Evolutionary conservation across 2,329 filamentous ascomycete species (phyloP), one percentile per base, ranked within the genome.

Genomic region (Fusarium agapanthi): DNA sequence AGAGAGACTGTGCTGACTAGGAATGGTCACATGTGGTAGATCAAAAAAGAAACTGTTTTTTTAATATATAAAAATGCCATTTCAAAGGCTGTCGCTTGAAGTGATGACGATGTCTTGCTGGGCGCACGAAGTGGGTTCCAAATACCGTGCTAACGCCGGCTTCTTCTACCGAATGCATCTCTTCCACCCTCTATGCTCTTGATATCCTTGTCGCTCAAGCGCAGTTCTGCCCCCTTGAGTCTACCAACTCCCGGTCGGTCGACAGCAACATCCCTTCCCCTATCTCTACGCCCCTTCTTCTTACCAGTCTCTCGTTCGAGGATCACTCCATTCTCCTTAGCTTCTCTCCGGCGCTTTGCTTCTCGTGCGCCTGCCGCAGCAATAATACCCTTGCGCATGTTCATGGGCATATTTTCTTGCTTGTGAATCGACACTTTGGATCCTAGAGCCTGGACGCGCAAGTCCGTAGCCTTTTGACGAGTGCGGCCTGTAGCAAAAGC

Each of bases 381-480:
- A 22, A 85, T 84, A 67, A 98, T 98, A n/a, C 95, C 95, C 82
- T 93, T 94, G 66, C 95, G 89, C 79, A 95, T 92, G 45, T 90
- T 84, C 87, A 97, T 93, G 24, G 96, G 95, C 94, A 98, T 97
- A 76, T 92, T 95, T 65, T 91, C 88, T 82, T 97, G 95, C 63
- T 87, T 87, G 74, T 92, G 91, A 51, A 97, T 87, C 26, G 92
- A 94, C 12, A 84, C 81, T 77, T 93, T 95, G n/a, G 92, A 90
- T 13, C 95, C 95, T 6, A 98, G 87, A 16, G 92, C 88, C 80
- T 93, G 93, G 53, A 98, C 86, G 65, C 95, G 92, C 73, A 98
- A 84, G 81, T 98, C 95, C 11, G 93, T 89, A 2, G 95, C 93
- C 81, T 93, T 93, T 74, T 94, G 90, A 37, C 95, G 90, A 76